Conservation (phyloP, 805 yeast species). For the Saturnispora silvae region DNA sequence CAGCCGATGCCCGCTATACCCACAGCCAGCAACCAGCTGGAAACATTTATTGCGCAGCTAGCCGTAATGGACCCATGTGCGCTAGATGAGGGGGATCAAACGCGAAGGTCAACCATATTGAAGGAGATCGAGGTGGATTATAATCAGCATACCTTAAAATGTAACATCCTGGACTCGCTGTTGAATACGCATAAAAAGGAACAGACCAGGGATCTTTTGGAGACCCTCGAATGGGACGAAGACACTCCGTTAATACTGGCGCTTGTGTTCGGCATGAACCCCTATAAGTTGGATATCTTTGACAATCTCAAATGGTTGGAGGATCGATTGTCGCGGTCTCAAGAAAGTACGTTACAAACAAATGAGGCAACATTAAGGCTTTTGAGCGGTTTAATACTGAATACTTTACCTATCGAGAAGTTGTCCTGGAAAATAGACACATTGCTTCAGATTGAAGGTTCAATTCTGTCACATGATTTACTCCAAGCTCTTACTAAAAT, state of each 20-base stretch:
- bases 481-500: too few relatives aligned
- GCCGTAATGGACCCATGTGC: not conserved
- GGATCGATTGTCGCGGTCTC: not conserved
- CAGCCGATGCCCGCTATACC: not conserved
- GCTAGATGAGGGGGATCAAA: not conserved
- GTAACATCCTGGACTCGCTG: constrained; percentile 1
- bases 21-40: not conserved
- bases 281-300: not conserved
- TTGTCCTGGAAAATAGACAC: too few relatives aligned
- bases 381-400: too few relatives aligned
- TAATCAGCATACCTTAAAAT: not conserved
- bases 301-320: not conserved
- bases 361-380: too few relatives aligned
- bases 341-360: not conserved
- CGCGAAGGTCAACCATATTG: not conserved
- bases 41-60: not conserved
- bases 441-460: too few relatives aligned
- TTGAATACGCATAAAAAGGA: not conserved
- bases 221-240: not conserved
- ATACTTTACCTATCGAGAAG: too few relatives aligned
- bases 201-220: not conserved
- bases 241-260: constrained; percentile 1
- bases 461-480: too few relatives aligned
- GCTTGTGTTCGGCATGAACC: constrained; percentile 2
- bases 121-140: not conserved